These are phyloP conservation scores for Clonostachys rosea DNA, from an alignment of 2,329 filamentous ascomycete species.

Conservation along the genomic window DNA sequence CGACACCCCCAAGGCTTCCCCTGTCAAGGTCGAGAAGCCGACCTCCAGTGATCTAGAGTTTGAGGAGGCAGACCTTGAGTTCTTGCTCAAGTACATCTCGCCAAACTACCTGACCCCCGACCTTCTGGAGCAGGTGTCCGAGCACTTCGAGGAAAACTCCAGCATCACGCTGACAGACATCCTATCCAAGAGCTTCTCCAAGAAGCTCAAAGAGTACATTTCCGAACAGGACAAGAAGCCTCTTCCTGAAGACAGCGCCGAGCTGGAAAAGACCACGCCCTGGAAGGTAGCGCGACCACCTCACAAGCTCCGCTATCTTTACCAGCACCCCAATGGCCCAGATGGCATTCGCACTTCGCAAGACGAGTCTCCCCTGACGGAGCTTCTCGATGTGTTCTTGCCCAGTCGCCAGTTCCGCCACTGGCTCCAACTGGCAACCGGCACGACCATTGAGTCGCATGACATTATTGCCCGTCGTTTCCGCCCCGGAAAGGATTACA, in stretches of 20 bases:
- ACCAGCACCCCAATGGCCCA: slow-evolving; percentile 54
- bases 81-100: slow-evolving; percentile 84
- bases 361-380: slow-evolving; percentile 59
- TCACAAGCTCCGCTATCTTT: slow-evolving; percentile 92
- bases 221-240: slow-evolving; percentile 54
- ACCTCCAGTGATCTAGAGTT: slow-evolving; percentile 51
- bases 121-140: slow-evolving; percentile 75
- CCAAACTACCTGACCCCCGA: slow-evolving; percentile 91
- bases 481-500: slow-evolving; percentile 84
- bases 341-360: slow-evolving; percentile 25
- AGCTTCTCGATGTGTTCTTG: slow-evolving; percentile 76
- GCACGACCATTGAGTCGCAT: slow-evolving; percentile 65
- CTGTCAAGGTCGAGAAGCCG: slow-evolving; percentile 37
- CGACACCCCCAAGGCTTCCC: slow-evolving; percentile 68
- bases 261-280: slow-evolving; percentile 52
- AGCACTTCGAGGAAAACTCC: slow-evolving; percentile 77
- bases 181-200: slow-evolving; percentile 72
- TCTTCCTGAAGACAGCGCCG: slow-evolving; percentile 39
- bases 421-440: slow-evolving; percentile 83
- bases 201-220: slow-evolving; percentile 66
- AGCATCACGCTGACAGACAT: slow-evolving; percentile 79
- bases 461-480: slow-evolving; percentile 84
- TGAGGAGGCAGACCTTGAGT: slow-evolving; percentile 78
- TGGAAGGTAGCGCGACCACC: slow-evolving; percentile 83
- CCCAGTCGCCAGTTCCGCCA: slow-evolving; percentile 83